phyloP scores from a whole-genome alignment of 2,329 filamentous ascomycete genomes.

The Didymellaceae sp. region DNA sequence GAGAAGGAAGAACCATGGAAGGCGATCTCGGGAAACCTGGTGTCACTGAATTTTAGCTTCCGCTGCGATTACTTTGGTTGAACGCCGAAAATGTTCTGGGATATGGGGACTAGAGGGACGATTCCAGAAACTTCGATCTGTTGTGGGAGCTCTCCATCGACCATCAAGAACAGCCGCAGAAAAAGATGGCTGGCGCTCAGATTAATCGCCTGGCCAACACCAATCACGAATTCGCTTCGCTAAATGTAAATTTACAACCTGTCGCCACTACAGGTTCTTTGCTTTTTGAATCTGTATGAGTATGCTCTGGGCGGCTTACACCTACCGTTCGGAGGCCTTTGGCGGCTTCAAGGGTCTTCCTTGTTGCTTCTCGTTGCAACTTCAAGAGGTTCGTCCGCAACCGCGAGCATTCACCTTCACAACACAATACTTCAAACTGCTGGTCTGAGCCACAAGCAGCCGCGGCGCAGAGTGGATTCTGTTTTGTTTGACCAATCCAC shows the following conservation, averaged over 20 bases:
- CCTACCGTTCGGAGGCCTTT: background rate
- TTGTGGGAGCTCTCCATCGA: conserved; percentile 46
- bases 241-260: background rate
- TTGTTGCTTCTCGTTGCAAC: background rate
- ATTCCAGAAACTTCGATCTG: conserved; percentile 18
- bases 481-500: conserved; percentile 24
- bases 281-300: background rate
- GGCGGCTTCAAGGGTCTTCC: conserved; percentile 14
- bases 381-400: background rate
- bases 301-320: conserved; percentile 1
- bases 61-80: conserved; percentile 39
- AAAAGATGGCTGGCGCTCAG: conserved; percentile 30
- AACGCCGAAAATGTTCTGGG: conserved; percentile 33
- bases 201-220: conserved; percentile 10
- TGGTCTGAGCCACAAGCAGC: conserved; percentile 4
- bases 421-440: conserved; percentile 2
- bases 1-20: conserved; percentile 48
- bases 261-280: background rate
- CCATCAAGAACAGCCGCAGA: conserved; percentile 28
- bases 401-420: conserved; percentile 1
- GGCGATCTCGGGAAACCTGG: conserved; percentile 33
- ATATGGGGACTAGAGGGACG: background rate
- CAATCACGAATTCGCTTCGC: conserved; percentile 16
- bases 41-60: conserved; percentile 42
- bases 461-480: conserved; percentile 12